These are phyloP conservation scores for Auxenochlorella pyrenoidosa DNA, from an alignment of 139 green algal species.

Conservation along the genomic window DNA sequence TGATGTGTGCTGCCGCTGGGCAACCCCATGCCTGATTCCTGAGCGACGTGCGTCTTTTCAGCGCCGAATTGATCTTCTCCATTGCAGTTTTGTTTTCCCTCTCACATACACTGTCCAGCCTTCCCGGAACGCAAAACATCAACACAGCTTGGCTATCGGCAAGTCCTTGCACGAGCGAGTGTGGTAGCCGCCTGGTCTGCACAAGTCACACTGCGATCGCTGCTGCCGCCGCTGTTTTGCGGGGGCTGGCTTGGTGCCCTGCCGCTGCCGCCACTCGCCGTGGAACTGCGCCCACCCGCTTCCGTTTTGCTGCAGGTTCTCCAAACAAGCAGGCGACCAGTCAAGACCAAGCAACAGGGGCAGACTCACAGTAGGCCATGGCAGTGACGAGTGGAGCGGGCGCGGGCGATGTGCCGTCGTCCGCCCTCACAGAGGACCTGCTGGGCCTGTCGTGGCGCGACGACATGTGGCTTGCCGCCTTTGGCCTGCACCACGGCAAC, in stretches of 20 bases:
- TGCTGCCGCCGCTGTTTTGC: neutral
- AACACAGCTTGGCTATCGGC: too few species aligned
- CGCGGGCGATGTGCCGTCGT: neutral
- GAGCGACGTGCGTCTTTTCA: too few species aligned
- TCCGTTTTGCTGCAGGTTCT: neutral
- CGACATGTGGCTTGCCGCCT: slow-evolving; percentile 55
- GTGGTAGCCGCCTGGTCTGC: too few species aligned
- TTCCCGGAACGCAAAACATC: too few species aligned
- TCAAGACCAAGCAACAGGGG: too few species aligned
- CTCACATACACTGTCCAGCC: too few species aligned
- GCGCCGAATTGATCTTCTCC: too few species aligned
- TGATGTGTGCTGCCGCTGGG: too few species aligned
- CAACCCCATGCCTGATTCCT: too few species aligned
- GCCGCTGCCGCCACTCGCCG: neutral
- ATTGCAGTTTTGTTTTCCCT: too few species aligned
- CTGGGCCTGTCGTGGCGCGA: slow-evolving; percentile 54
- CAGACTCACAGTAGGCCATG: neutral
- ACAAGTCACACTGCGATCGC: neutral
- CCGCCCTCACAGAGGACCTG: neutral
- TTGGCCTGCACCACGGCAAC: slow-evolving; percentile 60
- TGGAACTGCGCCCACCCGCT: neutral
- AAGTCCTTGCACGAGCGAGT: too few species aligned
- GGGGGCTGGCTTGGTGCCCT: neutral
- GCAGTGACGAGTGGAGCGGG: neutral
- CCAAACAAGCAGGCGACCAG: neutral